phyloP scores from a whole-genome alignment of 2,329 filamentous ascomycete genomes.

The Mycosphaerelloides madeirae region DNA sequence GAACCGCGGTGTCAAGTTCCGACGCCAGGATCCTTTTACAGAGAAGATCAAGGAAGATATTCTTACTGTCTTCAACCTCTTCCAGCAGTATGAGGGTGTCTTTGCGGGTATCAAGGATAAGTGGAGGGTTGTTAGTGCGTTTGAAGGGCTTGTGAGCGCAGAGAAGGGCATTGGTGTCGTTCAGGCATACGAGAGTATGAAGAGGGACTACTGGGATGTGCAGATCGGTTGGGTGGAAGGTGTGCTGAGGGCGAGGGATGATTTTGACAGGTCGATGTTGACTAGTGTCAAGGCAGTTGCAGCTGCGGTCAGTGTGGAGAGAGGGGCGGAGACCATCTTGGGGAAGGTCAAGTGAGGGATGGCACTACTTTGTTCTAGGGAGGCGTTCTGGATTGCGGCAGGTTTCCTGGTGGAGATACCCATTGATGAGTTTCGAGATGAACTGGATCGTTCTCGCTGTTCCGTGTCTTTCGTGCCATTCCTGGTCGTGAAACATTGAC shows the following conservation, averaged over 20 bases:
- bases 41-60: constrained; percentile 95
- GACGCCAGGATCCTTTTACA: constrained; percentile 76
- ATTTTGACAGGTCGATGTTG: constrained; percentile 88
- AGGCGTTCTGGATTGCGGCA: constrained; percentile 2
- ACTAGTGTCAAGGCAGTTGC: constrained; percentile 82
- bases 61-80: constrained; percentile 83
- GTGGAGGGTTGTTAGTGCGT: constrained; percentile 85
- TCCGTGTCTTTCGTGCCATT: too few species aligned
- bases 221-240: constrained; percentile 95
- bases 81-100: constrained; percentile 63
- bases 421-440: not conserved
- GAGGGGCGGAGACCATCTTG: constrained; percentile 90
- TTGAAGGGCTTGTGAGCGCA: constrained; percentile 70
- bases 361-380: not conserved
- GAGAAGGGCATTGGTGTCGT: constrained; percentile 69
- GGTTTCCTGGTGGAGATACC: constrained; percentile 1
- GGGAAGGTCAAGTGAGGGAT: constrained; percentile 57
- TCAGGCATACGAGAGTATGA: constrained; percentile 77
- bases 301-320: constrained; percentile 75
- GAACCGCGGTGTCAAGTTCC: constrained; percentile 88
- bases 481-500: too few species aligned
- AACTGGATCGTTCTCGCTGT: too few species aligned
- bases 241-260: constrained; percentile 78
- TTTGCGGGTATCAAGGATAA: constrained; percentile 76
- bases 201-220: constrained; percentile 84